Evolutionary conservation across 441 rosid species (phyloP).

Genomic region (Daphne laureola): DNA sequence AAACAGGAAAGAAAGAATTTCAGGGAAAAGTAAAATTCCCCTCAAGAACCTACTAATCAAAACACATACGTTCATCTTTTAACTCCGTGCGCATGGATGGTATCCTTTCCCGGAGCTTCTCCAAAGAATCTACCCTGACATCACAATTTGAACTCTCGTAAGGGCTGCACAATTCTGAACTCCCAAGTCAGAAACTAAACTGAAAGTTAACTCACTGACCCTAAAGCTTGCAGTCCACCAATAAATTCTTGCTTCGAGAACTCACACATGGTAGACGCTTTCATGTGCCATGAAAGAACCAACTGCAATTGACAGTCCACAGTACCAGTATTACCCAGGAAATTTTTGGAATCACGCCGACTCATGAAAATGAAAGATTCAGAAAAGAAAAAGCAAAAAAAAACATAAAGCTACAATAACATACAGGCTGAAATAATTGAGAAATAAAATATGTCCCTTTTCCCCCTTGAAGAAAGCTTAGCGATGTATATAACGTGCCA

Average conservation of each 20-base stretch:
- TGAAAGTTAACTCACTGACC: constrained; percentile 33
- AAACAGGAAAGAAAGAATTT: neutral
- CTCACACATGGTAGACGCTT: constrained; percentile 95
- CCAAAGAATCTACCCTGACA: constrained; percentile 82
- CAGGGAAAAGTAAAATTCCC: neutral
- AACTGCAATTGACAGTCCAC: constrained; percentile 39
- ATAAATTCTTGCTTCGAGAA: constrained; percentile 87
- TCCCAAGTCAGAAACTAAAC: constrained; percentile 9
- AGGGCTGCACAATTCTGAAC: constrained; percentile 11
- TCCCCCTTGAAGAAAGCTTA: too few species aligned
- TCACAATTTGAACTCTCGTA: constrained; percentile 14
- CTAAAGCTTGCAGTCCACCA: constrained; percentile 65
- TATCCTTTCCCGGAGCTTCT: constrained; percentile 64
- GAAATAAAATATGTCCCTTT: too few species aligned
- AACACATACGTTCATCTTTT: constrained; percentile 77
- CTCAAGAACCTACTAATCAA: constrained; percentile 7
- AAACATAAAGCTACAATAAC: too few species aligned
- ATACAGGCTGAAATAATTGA: too few species aligned
- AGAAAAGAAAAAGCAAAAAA: too few species aligned
- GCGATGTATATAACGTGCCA: too few species aligned
- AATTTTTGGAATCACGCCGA: too few species aligned
- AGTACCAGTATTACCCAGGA: constrained; percentile 4
- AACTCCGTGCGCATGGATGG: constrained; percentile 65
- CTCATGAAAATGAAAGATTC: too few species aligned
- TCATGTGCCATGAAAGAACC: constrained; percentile 99